Conservation (phyloP, 257 asterid species). For the Vinca minor region DNA sequence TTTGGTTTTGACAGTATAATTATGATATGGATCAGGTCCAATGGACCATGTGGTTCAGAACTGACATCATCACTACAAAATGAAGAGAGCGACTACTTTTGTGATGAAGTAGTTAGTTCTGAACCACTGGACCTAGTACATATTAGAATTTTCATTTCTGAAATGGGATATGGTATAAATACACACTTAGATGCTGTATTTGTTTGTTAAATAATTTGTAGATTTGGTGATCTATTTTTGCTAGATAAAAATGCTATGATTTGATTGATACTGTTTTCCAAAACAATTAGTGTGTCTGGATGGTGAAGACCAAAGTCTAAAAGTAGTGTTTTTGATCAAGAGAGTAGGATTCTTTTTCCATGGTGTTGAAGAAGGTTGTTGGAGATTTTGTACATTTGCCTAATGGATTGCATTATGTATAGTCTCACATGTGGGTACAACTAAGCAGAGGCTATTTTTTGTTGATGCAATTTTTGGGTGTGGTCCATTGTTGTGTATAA, state of each 20-base stretch:
- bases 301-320: not conserved
- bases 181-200: not conserved
- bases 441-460: not conserved
- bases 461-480: constrained; percentile 8
- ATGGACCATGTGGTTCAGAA: no score
- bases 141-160: no score
- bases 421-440: constrained; percentile 1
- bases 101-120: no score
- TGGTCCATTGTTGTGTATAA: constrained; percentile 9
- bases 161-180: no score
- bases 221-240: not conserved
- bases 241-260: constrained; percentile 1
- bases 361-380: not conserved
- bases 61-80: no score
- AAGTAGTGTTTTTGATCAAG: not conserved
- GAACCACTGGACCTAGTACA: no score
- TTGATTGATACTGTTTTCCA: constrained; percentile 11
- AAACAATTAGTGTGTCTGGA: not conserved
- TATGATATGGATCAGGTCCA: no score
- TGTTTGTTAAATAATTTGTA: not conserved
- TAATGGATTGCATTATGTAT: not conserved
- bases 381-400: not conserved
- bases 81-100: no score
- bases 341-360: constrained; percentile 1
- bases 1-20: no score